These are phyloP conservation scores for Calamus simplicifolius DNA, from an alignment of 176 grass and related monocot species.

Conservation along the genomic window DNA sequence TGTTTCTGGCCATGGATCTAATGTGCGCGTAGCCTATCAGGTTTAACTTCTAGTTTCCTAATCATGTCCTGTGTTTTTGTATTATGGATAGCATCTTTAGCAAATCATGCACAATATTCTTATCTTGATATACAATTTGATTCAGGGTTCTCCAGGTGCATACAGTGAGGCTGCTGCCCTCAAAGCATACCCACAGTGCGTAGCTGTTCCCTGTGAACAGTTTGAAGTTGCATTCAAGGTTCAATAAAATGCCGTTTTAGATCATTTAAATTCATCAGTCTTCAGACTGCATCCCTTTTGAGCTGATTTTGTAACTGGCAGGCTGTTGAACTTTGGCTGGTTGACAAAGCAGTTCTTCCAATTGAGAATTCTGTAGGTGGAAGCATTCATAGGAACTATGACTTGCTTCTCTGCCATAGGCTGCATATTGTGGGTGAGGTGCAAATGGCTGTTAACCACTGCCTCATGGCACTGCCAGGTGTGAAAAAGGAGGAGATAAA, in stretches of 20 bases:
- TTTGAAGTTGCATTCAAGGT: conserved; percentile 53
- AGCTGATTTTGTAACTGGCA: conserved; percentile 12
- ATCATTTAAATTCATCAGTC: no score
- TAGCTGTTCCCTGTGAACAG: conserved; percentile 41
- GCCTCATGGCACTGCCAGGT: conserved; percentile 48
- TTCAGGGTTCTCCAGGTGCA: conserved; percentile 43
- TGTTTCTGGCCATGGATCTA: conserved; percentile 20
- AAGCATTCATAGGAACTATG: conserved; percentile 55
- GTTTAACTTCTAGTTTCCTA: conserved; percentile 11
- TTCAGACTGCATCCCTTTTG: not conserved
- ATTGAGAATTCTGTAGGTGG: conserved; percentile 59
- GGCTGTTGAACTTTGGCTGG: conserved; percentile 58
- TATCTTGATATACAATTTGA: conserved; percentile 1
- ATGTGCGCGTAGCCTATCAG: conserved; percentile 55
- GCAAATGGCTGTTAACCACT: conserved; percentile 36
- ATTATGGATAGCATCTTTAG: no score
- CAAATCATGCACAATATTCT: no score
- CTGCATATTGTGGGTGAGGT: conserved; percentile 62
- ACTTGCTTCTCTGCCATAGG: conserved; percentile 45
- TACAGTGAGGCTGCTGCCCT: conserved; percentile 40
- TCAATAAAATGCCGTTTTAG: not conserved
- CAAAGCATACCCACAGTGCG: conserved; percentile 44
- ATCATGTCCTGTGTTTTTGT: not conserved
- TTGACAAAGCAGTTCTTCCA: conserved; percentile 43
- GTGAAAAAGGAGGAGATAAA: conserved; percentile 28